These are phyloP conservation scores for Annulohypoxylon moriforme DNA, from an alignment of 495 filamentous ascomycete species.

Conservation along the genomic window DNA sequence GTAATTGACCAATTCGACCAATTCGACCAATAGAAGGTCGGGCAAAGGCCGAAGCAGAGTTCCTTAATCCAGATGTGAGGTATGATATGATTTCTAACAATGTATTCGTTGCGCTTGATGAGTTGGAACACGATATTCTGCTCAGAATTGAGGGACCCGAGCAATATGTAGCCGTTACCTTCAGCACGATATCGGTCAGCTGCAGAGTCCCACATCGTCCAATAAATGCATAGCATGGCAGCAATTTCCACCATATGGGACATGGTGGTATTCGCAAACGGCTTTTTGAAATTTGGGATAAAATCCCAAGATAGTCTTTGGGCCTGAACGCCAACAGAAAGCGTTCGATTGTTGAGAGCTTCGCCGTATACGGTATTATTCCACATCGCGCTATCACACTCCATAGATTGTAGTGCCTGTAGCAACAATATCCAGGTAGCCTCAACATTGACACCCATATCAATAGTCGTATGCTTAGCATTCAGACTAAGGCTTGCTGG, in stretches of 20 bases:
- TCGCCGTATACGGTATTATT: constrained; percentile 30
- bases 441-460: constrained; percentile 60
- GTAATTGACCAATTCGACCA: constrained; percentile 30
- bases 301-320: constrained; percentile 64
- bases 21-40: constrained; percentile 55
- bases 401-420: constrained; percentile 58
- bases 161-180: constrained; percentile 63
- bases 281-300: constrained; percentile 61
- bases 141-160: constrained; percentile 54
- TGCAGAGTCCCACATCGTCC: constrained; percentile 60
- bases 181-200: constrained; percentile 60
- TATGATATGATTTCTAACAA: constrained; percentile 57
- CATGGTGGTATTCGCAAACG: constrained; percentile 62
- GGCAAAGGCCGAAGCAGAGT: constrained; percentile 59
- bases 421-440: constrained; percentile 61
- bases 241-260: constrained; percentile 63
- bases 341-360: constrained; percentile 48
- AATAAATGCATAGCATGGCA: constrained; percentile 63
- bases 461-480: constrained; percentile 35
- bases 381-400: constrained; percentile 56
- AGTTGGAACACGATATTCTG: constrained; percentile 62
- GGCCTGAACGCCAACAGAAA: constrained; percentile 59
- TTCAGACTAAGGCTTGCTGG: constrained; percentile 36
- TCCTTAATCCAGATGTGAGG: constrained; percentile 60
- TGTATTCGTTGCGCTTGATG: constrained; percentile 54